These are phyloP conservation scores for Jatropha curcas DNA, from an alignment of 345 rosid species.

Conservation along the genomic window DNA sequence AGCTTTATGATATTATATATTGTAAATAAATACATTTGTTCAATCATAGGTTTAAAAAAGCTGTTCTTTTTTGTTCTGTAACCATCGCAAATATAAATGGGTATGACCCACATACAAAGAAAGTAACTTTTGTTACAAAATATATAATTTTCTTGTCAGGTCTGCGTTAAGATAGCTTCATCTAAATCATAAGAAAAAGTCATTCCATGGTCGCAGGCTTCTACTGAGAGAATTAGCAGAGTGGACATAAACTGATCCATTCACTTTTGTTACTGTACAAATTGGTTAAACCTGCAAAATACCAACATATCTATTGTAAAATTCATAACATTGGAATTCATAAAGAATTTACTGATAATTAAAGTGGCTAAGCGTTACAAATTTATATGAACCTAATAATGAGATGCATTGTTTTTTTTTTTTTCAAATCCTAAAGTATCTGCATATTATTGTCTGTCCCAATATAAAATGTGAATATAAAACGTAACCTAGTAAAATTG, in stretches of 20 bases:
- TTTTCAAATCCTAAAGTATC: background rate
- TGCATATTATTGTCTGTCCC: no score
- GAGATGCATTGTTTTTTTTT: background rate
- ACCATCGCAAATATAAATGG: slow-evolving; percentile 8
- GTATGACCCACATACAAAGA: slow-evolving; percentile 16
- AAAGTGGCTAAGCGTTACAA: background rate
- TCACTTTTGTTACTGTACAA: slow-evolving; percentile 35
- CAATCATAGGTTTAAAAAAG: background rate
- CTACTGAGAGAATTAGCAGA: background rate
- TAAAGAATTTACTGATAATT: background rate
- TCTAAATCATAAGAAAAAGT: background rate
- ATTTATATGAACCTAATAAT: background rate
- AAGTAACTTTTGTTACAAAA: background rate
- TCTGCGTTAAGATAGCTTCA: slow-evolving; percentile 2
- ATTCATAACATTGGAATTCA: background rate
- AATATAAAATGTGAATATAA: no score
- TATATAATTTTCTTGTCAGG: background rate
- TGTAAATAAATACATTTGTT: background rate
- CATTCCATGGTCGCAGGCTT: slow-evolving; percentile 2
- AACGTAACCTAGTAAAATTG: no score
- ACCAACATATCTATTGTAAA: background rate
- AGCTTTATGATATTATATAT: background rate
- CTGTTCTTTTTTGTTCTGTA: background rate
- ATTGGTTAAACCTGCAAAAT: slow-evolving; percentile 25
- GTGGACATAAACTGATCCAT: slow-evolving; percentile 8